Evolutionary conservation across 2,329 filamentous ascomycete genomes (phyloP).

Genomic region (Corinectria fuckeliana): DNA sequence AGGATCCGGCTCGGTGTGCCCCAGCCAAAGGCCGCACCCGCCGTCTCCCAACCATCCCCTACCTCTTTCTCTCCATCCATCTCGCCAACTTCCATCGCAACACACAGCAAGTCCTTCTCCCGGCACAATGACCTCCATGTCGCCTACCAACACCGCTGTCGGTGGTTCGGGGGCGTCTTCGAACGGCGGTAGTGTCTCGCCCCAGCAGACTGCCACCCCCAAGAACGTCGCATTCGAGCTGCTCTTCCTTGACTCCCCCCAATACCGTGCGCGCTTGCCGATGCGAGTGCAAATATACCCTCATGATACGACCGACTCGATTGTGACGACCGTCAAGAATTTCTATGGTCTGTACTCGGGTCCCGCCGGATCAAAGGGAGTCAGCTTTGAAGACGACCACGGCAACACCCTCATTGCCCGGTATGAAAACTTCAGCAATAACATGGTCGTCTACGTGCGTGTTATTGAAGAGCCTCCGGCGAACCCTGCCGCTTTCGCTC

Average conservation of each 20-base stretch:
- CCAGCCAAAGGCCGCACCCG: slow-evolving; percentile 45
- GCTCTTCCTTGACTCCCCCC: slow-evolving; percentile 70
- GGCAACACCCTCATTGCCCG: slow-evolving; percentile 92
- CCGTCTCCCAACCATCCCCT: slow-evolving; percentile 32
- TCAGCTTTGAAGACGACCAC: slow-evolving; percentile 92
- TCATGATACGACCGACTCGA: slow-evolving; percentile 96
- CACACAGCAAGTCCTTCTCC: slow-evolving; percentile 36
- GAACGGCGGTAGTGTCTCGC: slow-evolving; percentile 53
- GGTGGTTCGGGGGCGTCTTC: slow-evolving; percentile 46
- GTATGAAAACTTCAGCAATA: slow-evolving; percentile 93
- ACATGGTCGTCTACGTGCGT: slow-evolving; percentile 93
- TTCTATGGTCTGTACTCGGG: slow-evolving; percentile 95
- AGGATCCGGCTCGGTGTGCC: slow-evolving; percentile 35
- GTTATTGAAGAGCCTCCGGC: slow-evolving; percentile 70
- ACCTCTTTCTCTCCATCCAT: slow-evolving; percentile 26
- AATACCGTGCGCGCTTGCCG: slow-evolving; percentile 77
- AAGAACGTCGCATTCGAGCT: slow-evolving; percentile 85
- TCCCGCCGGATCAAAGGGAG: slow-evolving; percentile 72
- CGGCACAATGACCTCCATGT: slow-evolving; percentile 54
- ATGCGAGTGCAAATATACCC: slow-evolving; percentile 91
- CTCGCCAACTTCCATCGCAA: slow-evolving; percentile 33
- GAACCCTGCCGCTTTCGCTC: slow-evolving; percentile 54
- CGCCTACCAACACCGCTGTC: slow-evolving; percentile 48
- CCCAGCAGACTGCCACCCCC: slow-evolving; percentile 56
- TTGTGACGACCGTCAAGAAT: slow-evolving; percentile 98